Percentiles rank a stretch among this genome's conserved stretches.
Evolutionary conservation across 78 protist species (phyloP).

Genomic region (Polysphondylium violaceum): DNA sequence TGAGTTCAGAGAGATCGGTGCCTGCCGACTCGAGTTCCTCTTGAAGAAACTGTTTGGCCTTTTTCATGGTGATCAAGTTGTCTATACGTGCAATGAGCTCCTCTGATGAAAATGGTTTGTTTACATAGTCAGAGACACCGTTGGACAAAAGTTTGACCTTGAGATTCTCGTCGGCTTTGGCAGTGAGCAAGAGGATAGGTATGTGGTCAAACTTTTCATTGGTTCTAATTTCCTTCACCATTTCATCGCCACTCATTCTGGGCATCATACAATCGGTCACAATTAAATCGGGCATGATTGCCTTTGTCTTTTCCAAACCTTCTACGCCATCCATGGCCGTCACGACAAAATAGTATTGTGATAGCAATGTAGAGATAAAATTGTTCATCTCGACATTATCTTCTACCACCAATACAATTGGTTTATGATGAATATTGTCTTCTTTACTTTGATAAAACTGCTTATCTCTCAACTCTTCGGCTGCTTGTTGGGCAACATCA

Average conservation of each 20-base stretch:
- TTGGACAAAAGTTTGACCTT: conserved; percentile 35
- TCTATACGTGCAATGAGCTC: conserved; percentile 54
- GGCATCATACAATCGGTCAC: conserved; percentile 89
- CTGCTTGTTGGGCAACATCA: conserved; percentile 36
- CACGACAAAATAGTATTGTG: conserved; percentile 10
- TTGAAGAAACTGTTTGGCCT: conserved; percentile 63
- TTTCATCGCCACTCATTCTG: conserved; percentile 72
- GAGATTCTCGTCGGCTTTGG: conserved; percentile 79
- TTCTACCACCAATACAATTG: conserved; percentile 70
- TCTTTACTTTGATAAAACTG: conserved; percentile 11
- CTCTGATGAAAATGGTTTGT: conserved; percentile 74
- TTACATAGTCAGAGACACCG: conserved; percentile 79
- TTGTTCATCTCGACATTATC: conserved; percentile 79
- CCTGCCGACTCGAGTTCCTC: conserved; percentile 45
- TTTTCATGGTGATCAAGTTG: conserved; percentile 58
- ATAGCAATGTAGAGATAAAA: conserved; percentile 39
- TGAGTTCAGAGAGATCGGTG: conserved; percentile 30
- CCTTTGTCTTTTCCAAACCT: conserved; percentile 51
- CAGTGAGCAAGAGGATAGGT: conserved; percentile 73
- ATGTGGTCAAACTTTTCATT: conserved; percentile 36
- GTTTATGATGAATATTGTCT: conserved; percentile 27
- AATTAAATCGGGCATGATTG: conserved; percentile 51
- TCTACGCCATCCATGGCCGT: conserved; percentile 74
- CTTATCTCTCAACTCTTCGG: conserved; percentile 28
- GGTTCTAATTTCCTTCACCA: conserved; percentile 49